Conservation (phyloP, 345 rosid genomes). For the Anacardium occidentale region DNA sequence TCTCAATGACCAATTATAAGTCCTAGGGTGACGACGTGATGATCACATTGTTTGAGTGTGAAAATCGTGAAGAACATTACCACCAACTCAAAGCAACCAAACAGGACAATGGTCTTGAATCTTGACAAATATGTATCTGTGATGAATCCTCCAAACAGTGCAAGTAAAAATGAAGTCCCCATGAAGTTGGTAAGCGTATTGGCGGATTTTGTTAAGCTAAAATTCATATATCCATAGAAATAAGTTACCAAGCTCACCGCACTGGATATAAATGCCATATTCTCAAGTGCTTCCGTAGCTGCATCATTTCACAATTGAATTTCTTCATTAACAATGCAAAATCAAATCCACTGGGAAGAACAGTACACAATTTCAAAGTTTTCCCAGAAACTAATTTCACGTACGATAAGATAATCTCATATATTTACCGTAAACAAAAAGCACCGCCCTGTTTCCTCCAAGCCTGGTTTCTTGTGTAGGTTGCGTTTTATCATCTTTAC, state of each 20-base stretch:
- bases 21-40: not conserved
- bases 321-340: not conserved
- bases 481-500: conserved; percentile 28
- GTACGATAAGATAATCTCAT: not conserved
- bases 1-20: not conserved
- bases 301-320: conserved; percentile 15
- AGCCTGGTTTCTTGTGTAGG: conserved; percentile 26
- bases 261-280: conserved; percentile 52
- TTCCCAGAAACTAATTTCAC: not conserved
- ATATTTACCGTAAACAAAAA: conserved; percentile 48
- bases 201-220: conserved; percentile 61
- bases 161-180: conserved; percentile 50
- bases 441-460: conserved; percentile 49
- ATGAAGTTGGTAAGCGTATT: conserved; percentile 60
- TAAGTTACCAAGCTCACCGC: conserved; percentile 53
- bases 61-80: conserved; percentile 25
- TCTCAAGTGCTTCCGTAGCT: conserved; percentile 58
- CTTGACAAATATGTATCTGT: conserved; percentile 62
- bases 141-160: conserved; percentile 65
- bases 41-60: not conserved
- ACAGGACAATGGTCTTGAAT: conserved; percentile 57
- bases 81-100: conserved; percentile 49
- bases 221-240: conserved; percentile 62
- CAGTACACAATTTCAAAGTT: not conserved
- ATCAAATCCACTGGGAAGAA: not conserved